A percentile compares a stretch with the other conserved stretches of the same genome.
Conservation (phyloP, 208 protist genomes). For the Trypanosoma grayi region DNA sequence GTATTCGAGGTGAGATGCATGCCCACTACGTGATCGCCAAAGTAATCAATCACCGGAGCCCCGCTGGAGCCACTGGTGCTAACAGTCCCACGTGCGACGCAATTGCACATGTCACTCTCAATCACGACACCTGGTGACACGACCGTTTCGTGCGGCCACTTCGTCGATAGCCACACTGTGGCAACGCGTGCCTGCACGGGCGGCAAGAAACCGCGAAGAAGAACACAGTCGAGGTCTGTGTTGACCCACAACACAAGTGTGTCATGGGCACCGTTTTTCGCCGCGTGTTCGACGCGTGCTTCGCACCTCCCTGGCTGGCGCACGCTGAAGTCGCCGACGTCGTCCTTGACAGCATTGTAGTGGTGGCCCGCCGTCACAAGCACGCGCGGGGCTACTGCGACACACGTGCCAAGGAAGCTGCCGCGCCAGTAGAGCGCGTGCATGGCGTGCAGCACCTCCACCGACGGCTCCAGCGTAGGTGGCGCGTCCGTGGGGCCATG, state of each 20-base stretch:
- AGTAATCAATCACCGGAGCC: conserved; percentile 77
- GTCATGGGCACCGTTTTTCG: conserved; percentile 61
- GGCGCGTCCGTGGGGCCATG: conserved; percentile 47
- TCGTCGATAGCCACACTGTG: conserved; percentile 77
- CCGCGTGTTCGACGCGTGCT: conserved; percentile 52
- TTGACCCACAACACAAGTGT: conserved; percentile 73
- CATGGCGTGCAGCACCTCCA: conserved; percentile 33
- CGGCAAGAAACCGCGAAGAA: conserved; percentile 69
- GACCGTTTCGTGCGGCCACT: conserved; percentile 72
- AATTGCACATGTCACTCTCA: conserved; percentile 46
- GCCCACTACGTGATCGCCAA: conserved; percentile 75
- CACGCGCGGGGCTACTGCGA: conserved; percentile 56
- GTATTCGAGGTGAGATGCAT: conserved; percentile 85
- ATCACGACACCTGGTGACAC: conserved; percentile 79
- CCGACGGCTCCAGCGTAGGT: conserved; percentile 31
- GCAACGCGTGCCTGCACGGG: conserved; percentile 45
- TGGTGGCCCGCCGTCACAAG: conserved; percentile 79
- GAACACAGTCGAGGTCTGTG: conserved; percentile 25
- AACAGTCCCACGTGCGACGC: conserved; percentile 68
- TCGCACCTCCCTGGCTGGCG: conserved; percentile 28
- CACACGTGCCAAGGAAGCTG: conserved; percentile 70
- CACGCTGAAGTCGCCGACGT: conserved; percentile 78
- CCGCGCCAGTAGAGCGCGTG: conserved; percentile 79
- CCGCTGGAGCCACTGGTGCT: conserved; percentile 82
- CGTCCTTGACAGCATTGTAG: conserved; percentile 72